Evolutionary conservation across 2,329 filamentous ascomycete species (phyloP).

Genomic region (Monilinia fructicola): DNA sequence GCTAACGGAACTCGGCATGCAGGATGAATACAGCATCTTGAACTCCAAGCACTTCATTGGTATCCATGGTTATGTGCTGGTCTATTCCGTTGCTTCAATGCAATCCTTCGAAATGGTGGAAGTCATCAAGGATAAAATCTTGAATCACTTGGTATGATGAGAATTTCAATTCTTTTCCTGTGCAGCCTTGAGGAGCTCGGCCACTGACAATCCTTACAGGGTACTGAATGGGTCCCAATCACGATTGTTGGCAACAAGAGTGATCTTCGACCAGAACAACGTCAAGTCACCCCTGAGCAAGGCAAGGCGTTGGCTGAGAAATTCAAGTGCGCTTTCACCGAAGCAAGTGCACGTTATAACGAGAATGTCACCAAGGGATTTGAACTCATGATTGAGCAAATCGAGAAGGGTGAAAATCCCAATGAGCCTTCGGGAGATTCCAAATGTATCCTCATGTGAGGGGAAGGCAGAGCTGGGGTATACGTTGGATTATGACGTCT

Average conservation of each 20-base stretch:
- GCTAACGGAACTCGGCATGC: conserved; percentile 27
- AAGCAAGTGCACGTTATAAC: conserved; percentile 91
- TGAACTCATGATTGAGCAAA: conserved; percentile 89
- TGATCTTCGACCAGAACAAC: conserved; percentile 87
- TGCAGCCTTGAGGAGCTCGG: conserved; percentile 20
- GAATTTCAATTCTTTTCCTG: background rate
- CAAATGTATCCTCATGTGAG: conserved; percentile 84
- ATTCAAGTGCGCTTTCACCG: conserved; percentile 89
- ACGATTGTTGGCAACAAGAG: conserved; percentile 97
- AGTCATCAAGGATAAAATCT: conserved; percentile 93
- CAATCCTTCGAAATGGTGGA: conserved; percentile 97
- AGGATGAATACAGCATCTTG: conserved; percentile 98
- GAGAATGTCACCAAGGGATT: conserved; percentile 92
- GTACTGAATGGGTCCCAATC: conserved; percentile 87
- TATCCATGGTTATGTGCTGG: conserved; percentile 97
- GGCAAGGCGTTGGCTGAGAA: conserved; percentile 82
- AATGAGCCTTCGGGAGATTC: conserved; percentile 75
- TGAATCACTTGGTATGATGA: conserved; percentile 80
- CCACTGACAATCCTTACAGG: conserved; percentile 51
- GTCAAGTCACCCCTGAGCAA: conserved; percentile 83
- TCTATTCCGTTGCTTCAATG: conserved; percentile 93
- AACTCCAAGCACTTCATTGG: conserved; percentile 99
- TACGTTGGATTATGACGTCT: conserved; percentile 18
- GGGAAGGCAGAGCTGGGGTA: background rate
- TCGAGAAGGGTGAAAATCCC: conserved; percentile 92